These are phyloP conservation scores for Macaranga tanarius DNA, from an alignment of 441 rosid species.

Conservation along the genomic window DNA sequence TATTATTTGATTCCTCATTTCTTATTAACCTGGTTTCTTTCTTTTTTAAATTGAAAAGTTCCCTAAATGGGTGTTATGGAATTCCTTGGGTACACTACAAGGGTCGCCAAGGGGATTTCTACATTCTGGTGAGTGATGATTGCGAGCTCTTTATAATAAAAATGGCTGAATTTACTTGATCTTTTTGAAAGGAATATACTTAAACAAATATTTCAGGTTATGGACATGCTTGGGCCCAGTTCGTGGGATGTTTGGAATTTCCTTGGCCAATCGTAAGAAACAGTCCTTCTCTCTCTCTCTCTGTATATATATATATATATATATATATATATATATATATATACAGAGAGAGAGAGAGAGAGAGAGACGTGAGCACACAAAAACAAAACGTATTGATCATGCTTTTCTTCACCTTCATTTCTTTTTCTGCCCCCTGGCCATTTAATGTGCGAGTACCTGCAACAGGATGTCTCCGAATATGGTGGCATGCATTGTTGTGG, in stretches of 20 bases:
- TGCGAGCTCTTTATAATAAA: slow-evolving; percentile 5
- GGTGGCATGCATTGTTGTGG: slow-evolving; percentile 96
- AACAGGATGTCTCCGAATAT: slow-evolving; percentile 81
- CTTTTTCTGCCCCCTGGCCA: neutral
- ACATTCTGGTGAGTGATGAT: slow-evolving; percentile 68
- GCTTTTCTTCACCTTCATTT: neutral
- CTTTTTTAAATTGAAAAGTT: slow-evolving; percentile 40
- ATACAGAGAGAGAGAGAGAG: too few species aligned
- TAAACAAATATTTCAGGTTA: slow-evolving; percentile 59
- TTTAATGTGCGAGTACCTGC: slow-evolving; percentile 26
- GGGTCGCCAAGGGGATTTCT: slow-evolving; percentile 97
- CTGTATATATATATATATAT: neutral
- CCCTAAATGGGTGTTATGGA: slow-evolving; percentile 86
- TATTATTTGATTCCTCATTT: slow-evolving; percentile 6
- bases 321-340: too few species aligned
- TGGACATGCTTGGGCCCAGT: slow-evolving; percentile 99
- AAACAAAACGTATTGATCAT: neutral
- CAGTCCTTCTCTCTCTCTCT: slow-evolving; percentile 4
- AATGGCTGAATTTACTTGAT: slow-evolving; percentile 16
- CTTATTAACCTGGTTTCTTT: slow-evolving; percentile 17
- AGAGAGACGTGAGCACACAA: too few species aligned
- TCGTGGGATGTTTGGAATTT: slow-evolving; percentile 98
- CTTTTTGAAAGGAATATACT: slow-evolving; percentile 16
- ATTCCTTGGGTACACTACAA: slow-evolving; percentile 85
- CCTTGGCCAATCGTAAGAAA: slow-evolving; percentile 74